These are phyloP conservation scores for Colletotrichum karsti DNA, from an alignment of 2,329 filamentous ascomycete genomes.

Conservation along the genomic window DNA sequence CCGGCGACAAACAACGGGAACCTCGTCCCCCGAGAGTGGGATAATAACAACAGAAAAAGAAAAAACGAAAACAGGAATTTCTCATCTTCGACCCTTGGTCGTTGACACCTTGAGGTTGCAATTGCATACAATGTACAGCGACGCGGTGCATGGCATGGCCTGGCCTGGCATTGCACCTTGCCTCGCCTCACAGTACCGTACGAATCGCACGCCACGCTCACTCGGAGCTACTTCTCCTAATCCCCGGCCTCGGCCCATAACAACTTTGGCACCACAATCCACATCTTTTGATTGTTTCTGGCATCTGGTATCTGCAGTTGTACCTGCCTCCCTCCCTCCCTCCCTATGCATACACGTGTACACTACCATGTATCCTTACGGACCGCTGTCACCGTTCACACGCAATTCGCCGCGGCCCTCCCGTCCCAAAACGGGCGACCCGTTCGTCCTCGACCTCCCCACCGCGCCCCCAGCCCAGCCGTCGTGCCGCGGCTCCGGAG, in stretches of 20 bases:
- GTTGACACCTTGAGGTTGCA: not conserved
- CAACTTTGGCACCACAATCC: not conserved
- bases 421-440: not conserved
- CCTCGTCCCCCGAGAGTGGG: not conserved
- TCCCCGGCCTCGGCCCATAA: not conserved
- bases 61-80: not conserved
- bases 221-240: not conserved
- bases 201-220: not conserved
- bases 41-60: no score
- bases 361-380: no score
- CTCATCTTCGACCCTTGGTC: not conserved
- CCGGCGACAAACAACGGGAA: not conserved
- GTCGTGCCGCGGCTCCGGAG: not conserved
- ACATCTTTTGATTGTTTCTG: not conserved
- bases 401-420: not conserved
- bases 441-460: not conserved
- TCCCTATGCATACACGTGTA: no score
- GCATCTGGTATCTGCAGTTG: not conserved
- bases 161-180: not conserved
- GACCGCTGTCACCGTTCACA: not conserved
- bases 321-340: not conserved
- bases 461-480: not conserved
- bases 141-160: not conserved
- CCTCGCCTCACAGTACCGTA: no score
- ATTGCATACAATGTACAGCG: not conserved